Conservation (phyloP, 495 filamentous ascomycete species). For the Delitschia confertaspora region DNA sequence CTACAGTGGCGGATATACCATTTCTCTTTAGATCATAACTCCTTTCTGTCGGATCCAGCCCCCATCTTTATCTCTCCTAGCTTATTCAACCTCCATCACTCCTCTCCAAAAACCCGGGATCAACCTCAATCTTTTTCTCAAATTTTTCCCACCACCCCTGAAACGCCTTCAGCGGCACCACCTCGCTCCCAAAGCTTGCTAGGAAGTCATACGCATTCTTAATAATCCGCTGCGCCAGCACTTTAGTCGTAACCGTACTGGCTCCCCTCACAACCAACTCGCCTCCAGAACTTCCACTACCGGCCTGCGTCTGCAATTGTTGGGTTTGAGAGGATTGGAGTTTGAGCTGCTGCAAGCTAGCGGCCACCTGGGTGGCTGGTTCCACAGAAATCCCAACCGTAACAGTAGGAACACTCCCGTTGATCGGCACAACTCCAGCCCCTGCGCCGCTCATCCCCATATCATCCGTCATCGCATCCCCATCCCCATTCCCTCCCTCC, state of each 20-base stretch:
- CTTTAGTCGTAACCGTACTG: constrained; percentile 50
- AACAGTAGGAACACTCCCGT: constrained; percentile 36
- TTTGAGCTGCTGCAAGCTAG: constrained; percentile 54
- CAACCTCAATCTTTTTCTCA: constrained; percentile 73
- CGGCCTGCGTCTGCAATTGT: constrained; percentile 27
- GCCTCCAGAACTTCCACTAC: constrained; percentile 24
- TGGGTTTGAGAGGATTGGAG: constrained; percentile 33
- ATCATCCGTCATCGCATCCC: constrained; percentile 40
- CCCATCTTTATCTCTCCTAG: not conserved
- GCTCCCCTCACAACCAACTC: constrained; percentile 19
- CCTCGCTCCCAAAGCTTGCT: constrained; percentile 75
- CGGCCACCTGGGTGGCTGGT: constrained; percentile 57
- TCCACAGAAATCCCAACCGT: constrained; percentile 82
- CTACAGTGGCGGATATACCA: too few relatives aligned
- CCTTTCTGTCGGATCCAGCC: too few relatives aligned
- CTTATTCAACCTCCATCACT: constrained; percentile 49
- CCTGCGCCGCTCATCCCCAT: too few relatives aligned
- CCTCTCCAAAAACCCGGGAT: constrained; percentile 84
- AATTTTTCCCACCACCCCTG: constrained; percentile 98
- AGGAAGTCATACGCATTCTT: constrained; percentile 97
- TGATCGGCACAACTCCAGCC: constrained; percentile 4
- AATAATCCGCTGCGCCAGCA: constrained; percentile 86
- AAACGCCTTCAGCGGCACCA: constrained; percentile 83
- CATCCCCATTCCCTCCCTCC: constrained; percentile 38
- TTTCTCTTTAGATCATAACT: too few relatives aligned